These are phyloP conservation scores for Zasmidium angulare DNA, from an alignment of 2,329 filamentous ascomycete species.

Conservation along the genomic window DNA sequence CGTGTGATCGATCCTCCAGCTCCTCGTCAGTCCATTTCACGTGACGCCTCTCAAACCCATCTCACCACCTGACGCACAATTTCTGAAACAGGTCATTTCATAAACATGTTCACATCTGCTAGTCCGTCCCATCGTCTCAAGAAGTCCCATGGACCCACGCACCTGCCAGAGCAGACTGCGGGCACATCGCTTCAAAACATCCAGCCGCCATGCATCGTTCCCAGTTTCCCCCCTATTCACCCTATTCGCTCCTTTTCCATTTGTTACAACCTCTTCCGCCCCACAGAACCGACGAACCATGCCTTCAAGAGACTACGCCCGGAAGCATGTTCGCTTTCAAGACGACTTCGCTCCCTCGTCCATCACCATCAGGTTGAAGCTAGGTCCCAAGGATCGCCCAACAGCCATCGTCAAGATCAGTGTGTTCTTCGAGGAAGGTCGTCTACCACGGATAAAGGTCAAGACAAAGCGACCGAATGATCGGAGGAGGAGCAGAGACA, in stretches of 20 bases:
- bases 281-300: background rate
- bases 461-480: conserved; percentile 27
- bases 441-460: conserved; percentile 31
- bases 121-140: no score
- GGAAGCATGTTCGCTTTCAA: conserved; percentile 27
- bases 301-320: background rate
- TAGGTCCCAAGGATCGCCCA: conserved; percentile 27
- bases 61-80: conserved; percentile 2
- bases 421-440: conserved; percentile 28
- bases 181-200: background rate
- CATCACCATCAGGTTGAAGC: conserved; percentile 27
- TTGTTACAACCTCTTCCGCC: background rate
- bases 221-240: background rate
- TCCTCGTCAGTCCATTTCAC: background rate
- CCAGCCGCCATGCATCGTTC: background rate
- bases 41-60: background rate
- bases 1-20: background rate
- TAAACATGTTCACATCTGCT: conserved; percentile 12
- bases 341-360: conserved; percentile 28
- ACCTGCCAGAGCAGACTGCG: background rate
- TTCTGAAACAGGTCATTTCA: conserved; percentile 6
- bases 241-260: background rate
- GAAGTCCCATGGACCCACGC: background rate
- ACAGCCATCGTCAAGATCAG: conserved; percentile 32
- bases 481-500: conserved; percentile 40